Conservation (phyloP, 2,329 filamentous ascomycete species). For the Trichophyton rubrum region DNA sequence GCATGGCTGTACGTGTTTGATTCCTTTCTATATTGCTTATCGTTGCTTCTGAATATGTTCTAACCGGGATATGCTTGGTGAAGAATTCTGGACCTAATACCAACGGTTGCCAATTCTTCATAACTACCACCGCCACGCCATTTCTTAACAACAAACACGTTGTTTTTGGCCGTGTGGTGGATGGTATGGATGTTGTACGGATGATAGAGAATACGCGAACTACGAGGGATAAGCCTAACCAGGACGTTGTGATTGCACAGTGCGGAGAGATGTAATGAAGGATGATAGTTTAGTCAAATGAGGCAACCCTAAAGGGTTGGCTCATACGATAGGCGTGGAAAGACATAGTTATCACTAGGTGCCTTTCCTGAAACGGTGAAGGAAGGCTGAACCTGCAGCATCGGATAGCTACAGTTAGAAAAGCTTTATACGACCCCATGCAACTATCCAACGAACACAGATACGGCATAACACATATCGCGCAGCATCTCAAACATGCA, state of each 20-base stretch:
- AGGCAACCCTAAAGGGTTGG: not conserved
- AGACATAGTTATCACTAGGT: no score
- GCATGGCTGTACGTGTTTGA: constrained; percentile 66
- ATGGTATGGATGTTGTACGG: constrained; percentile 77
- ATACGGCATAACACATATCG: not conserved
- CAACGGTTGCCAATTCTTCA: constrained; percentile 96
- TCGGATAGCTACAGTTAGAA: not conserved
- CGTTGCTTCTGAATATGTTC: constrained; percentile 6
- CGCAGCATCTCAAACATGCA: not conserved
- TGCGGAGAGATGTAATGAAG: constrained; percentile 76
- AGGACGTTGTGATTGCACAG: constrained; percentile 72
- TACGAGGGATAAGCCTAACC: constrained; percentile 67
- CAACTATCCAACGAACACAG: not conserved
- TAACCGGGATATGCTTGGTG: not conserved
- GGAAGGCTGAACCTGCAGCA: no score
- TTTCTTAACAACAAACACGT: constrained; percentile 90
- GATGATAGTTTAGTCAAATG: not conserved
- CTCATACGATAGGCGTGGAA: not conserved
- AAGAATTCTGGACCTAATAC: constrained; percentile 84
- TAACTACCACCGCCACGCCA: constrained; percentile 75
- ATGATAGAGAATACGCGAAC: constrained; percentile 91
- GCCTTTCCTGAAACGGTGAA: no score
- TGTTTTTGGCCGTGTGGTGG: constrained; percentile 81
- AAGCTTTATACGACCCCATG: not conserved
- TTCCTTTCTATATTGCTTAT: not conserved